Evolutionary conservation across 2,329 filamentous ascomycete species (phyloP).

Genomic region (Penicillium sp.): DNA sequence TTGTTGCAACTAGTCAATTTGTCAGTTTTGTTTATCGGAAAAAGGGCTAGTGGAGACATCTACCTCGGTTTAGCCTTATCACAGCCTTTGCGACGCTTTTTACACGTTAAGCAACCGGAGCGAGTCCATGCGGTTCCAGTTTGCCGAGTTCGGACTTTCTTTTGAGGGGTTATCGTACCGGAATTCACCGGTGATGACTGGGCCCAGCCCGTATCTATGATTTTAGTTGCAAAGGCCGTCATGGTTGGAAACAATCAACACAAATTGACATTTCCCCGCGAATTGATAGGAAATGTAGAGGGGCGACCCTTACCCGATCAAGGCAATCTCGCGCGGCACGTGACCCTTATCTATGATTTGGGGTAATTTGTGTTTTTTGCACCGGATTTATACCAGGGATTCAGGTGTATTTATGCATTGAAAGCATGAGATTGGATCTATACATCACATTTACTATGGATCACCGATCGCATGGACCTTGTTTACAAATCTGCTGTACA

Average conservation of each 20-base stretch:
- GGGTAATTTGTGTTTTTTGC: not conserved
- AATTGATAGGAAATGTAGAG: conserved; percentile 17
- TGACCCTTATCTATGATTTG: conserved; percentile 9
- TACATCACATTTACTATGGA: not conserved
- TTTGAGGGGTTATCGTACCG: conserved; percentile 8
- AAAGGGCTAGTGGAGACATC: not conserved
- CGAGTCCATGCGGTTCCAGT: conserved; percentile 37
- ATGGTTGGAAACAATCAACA: conserved; percentile 1
- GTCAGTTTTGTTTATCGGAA: not conserved
- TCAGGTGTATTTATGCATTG: not conserved
- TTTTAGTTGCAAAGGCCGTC: conserved; percentile 3
- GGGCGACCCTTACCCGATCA: conserved; percentile 21
- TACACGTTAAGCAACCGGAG: conserved; percentile 43
- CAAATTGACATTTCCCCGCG: conserved; percentile 11
- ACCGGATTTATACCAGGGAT: not conserved
- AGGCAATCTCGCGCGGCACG: conserved; percentile 22
- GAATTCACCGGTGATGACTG: conserved; percentile 2
- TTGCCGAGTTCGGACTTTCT: conserved; percentile 26
- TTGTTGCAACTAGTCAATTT: conserved; percentile 21
- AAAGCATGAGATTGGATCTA: not conserved
- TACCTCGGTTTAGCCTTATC: conserved; percentile 41
- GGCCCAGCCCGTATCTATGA: conserved; percentile 10
- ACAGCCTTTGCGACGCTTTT: conserved; percentile 39
- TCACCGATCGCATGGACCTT: not conserved
- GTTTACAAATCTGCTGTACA: not conserved